Conservation (phyloP, 1,284 basidiomycete genomes). For the Butyriboletus appendiculatus region DNA sequence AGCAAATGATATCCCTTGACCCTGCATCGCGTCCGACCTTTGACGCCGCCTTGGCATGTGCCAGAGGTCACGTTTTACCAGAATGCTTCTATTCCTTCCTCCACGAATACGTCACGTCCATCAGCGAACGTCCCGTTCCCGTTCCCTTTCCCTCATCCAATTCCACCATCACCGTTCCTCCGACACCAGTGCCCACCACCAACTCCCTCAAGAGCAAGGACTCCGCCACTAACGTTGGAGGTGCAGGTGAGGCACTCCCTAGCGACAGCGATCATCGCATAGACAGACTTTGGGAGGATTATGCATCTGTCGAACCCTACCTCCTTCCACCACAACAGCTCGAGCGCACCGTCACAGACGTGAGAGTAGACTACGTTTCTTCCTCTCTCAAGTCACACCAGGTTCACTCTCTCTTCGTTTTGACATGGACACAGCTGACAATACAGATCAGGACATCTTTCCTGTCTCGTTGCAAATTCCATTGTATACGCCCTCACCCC, state of each 20-base stretch:
- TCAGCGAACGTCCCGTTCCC: constrained; percentile 65
- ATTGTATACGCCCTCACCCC: constrained; percentile 57
- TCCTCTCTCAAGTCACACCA: constrained; percentile 60
- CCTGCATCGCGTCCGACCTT: constrained; percentile 81
- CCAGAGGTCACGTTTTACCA: constrained; percentile 83
- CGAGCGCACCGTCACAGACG: constrained; percentile 51
- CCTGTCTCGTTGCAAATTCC: constrained; percentile 77
- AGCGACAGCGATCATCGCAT: constrained; percentile 80
- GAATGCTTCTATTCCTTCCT: constrained; percentile 94
- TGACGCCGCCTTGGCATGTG: constrained; percentile 76
- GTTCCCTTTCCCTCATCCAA: constrained; percentile 45
- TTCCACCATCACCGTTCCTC: constrained; percentile 23
- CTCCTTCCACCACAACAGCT: constrained; percentile 48
- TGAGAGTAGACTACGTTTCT: constrained; percentile 53
- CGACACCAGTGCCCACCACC: constrained; percentile 27
- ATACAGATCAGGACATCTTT: constrained; percentile 59
- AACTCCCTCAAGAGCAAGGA: constrained; percentile 30
- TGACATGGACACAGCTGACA: constrained; percentile 4
- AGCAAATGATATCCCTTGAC: constrained; percentile 87
- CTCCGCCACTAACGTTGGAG: constrained; percentile 25
- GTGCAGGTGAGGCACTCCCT: constrained; percentile 50
- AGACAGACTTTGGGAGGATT: constrained; percentile 80
- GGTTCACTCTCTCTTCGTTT: constrained; percentile 36
- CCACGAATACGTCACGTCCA: constrained; percentile 83
- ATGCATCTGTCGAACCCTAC: constrained; percentile 75